Evolutionary conservation across 441 rosid genomes (phyloP).

Genomic region (Arabidopsis hybrid): DNA sequence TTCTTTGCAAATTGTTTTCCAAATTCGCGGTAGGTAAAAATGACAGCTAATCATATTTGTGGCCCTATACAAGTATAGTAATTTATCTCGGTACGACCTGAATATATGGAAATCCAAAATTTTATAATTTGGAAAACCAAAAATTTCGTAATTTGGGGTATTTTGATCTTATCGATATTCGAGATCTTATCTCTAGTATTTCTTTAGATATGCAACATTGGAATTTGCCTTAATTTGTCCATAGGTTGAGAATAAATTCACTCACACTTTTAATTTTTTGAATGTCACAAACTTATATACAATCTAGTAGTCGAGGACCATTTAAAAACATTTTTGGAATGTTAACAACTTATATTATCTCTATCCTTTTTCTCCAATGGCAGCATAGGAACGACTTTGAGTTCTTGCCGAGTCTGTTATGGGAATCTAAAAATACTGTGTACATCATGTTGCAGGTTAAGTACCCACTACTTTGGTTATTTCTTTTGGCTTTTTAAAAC

Average conservation of each 20-base stretch:
- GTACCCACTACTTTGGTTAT: constrained; percentile 32
- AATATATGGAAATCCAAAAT: constrained; percentile 5
- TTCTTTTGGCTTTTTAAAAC: background rate
- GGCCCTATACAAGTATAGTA: constrained; percentile 11
- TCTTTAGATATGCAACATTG: background rate
- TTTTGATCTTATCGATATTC: constrained; percentile 8
- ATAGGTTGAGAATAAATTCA: constrained; percentile 3
- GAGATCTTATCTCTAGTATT: background rate
- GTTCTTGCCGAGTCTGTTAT: constrained; percentile 50
- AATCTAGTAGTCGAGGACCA: background rate
- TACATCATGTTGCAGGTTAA: constrained; percentile 50
- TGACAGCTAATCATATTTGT: background rate
- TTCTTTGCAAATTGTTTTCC: background rate
- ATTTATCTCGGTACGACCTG: background rate
- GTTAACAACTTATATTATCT: background rate
- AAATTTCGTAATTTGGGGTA: background rate
- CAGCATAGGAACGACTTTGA: constrained; percentile 49
- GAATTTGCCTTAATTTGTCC: background rate
- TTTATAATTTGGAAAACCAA: background rate
- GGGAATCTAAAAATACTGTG: constrained; percentile 50
- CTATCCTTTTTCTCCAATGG: constrained; percentile 9
- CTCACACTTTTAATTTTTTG: background rate
- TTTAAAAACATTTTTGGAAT: constrained; percentile 16
- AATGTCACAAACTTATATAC: background rate
- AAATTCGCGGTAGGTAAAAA: background rate